Evolutionary conservation across 176 grass and related monocot species (phyloP).

Genomic region (Carex pumila): DNA sequence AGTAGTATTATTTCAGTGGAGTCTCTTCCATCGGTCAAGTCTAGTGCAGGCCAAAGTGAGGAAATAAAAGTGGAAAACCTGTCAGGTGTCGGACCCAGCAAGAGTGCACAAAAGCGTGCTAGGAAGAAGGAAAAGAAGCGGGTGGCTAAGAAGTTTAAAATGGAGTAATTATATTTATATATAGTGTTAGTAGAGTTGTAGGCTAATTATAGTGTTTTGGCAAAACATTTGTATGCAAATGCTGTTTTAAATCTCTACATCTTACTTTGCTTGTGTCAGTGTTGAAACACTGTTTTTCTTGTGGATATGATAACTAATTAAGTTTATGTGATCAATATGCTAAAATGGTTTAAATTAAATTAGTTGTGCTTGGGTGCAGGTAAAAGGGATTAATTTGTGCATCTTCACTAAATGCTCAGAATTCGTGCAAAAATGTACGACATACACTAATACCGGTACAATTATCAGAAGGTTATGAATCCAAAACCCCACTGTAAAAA

Average conservation of each 20-base stretch:
- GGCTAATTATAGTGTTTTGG: not conserved
- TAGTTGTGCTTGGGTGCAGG: not conserved
- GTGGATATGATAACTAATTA: not conserved
- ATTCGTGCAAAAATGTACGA: no score
- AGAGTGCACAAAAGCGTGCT: not conserved
- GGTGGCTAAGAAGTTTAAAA: not conserved
- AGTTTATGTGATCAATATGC: not conserved
- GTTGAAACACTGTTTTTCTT: not conserved
- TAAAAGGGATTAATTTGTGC: not conserved
- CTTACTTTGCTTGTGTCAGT: not conserved
- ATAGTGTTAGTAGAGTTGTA: no score
- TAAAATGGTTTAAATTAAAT: not conserved
- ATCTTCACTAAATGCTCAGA: no score
- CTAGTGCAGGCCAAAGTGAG: not conserved
- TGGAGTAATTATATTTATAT: no score
- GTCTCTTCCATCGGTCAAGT: no score
- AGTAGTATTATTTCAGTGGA: no score
- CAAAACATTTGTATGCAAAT: not conserved
- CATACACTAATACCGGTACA: no score
- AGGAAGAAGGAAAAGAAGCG: not conserved
- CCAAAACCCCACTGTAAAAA: no score
- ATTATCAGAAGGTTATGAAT: no score
- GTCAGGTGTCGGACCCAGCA: not conserved
- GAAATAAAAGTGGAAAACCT: not conserved
- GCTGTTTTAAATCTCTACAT: not conserved